Evolutionary conservation across 2,329 filamentous ascomycete genomes (phyloP).

Genomic region (Didymella lethalis): DNA sequence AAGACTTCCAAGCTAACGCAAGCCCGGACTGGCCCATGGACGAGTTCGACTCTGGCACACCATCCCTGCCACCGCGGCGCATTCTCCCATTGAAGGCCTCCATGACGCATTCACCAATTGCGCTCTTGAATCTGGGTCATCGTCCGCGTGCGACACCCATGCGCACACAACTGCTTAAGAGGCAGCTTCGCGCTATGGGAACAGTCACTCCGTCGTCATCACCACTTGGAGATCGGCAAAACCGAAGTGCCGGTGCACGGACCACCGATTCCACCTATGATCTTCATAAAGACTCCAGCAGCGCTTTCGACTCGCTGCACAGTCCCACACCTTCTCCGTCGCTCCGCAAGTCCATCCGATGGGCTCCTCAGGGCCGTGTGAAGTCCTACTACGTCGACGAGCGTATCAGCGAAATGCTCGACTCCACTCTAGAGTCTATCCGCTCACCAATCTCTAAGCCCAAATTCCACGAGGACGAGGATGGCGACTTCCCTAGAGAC

Average conservation of each 20-base stretch:
- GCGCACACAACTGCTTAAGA: constrained; percentile 14
- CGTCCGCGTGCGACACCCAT: constrained; percentile 1
- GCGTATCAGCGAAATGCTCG: constrained; percentile 35
- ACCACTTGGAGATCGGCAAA: constrained; percentile 20
- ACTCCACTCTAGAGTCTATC: constrained; percentile 32
- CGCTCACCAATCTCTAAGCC: constrained; percentile 9
- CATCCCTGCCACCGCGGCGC: constrained; percentile 6
- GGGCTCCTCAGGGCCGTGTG: constrained; percentile 20
- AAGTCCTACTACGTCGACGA: constrained; percentile 34
- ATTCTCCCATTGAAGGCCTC: background rate
- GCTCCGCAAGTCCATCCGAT: constrained; percentile 25
- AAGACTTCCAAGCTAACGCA: constrained; percentile 9
- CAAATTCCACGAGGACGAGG: background rate
- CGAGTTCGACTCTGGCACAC: constrained; percentile 26
- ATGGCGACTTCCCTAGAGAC: background rate
- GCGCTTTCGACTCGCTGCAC: background rate
- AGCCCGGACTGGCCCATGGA: constrained; percentile 32
- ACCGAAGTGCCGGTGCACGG: constrained; percentile 18
- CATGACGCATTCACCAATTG: constrained; percentile 1
- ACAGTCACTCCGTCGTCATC: constrained; percentile 6
- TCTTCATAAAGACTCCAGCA: constrained; percentile 20
- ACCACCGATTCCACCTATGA: constrained; percentile 14
- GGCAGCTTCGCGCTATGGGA: constrained; percentile 7
- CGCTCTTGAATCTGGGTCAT: background rate
- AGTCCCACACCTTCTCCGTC: constrained; percentile 1